Evolutionary conservation across 108 stramenopile species (phyloP).

Genomic region (Ochromonas danica): DNA sequence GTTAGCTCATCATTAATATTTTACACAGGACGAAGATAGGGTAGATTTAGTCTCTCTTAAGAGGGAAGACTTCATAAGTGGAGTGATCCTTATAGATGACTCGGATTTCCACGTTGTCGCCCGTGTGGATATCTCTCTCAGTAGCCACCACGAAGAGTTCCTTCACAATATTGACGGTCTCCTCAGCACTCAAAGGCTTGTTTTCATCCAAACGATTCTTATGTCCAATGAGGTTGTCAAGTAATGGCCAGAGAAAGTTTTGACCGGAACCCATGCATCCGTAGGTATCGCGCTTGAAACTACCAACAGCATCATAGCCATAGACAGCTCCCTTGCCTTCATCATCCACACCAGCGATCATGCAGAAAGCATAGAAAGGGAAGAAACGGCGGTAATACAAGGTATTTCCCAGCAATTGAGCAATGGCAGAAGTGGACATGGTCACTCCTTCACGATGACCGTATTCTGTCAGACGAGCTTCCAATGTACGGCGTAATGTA

Average conservation of each 20-base stretch:
- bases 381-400: constrained; percentile 96
- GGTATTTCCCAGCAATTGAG: constrained; percentile 90
- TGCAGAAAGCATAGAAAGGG: constrained; percentile 97
- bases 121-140: constrained; percentile 96
- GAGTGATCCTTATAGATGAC: constrained; percentile 81
- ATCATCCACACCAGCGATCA: constrained; percentile 88
- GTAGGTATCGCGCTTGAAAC: constrained; percentile 80
- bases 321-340: constrained; percentile 92
- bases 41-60: constrained; percentile 84
- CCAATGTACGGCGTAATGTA: constrained; percentile 79
- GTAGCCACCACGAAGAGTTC: neutral
- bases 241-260: constrained; percentile 59
- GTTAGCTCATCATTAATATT: too few species aligned
- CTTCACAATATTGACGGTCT: constrained; percentile 63
- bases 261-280: constrained; percentile 83
- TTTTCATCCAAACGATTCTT: constrained; percentile 85
- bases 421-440: constrained; percentile 85
- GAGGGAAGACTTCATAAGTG: constrained; percentile 67
- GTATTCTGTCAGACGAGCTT: constrained; percentile 65
- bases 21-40: too few species aligned
- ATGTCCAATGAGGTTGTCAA: constrained; percentile 91
- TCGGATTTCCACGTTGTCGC: constrained; percentile 90
- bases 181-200: constrained; percentile 70
- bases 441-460: constrained; percentile 86
- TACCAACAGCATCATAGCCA: constrained; percentile 96